Conservation (phyloP, 208 protist species). For the Angomonas deanei region DNA sequence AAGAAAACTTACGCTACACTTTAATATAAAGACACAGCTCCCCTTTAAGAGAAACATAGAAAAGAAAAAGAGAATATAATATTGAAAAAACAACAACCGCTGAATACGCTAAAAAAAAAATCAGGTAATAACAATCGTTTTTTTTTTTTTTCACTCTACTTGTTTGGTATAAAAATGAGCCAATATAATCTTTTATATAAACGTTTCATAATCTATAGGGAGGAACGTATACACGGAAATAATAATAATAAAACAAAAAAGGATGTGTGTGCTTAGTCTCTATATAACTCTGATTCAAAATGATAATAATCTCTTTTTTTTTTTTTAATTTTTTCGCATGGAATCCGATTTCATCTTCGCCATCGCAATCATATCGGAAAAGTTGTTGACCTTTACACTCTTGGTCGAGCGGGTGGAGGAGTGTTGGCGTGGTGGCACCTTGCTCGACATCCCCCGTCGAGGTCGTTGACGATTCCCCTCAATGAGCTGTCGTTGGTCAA, state of each 20-base stretch:
- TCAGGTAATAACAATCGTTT: not conserved
- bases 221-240: slow-evolving; percentile 3
- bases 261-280: not conserved
- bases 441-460: slow-evolving; percentile 7
- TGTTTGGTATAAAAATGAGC: not conserved
- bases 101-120: no score
- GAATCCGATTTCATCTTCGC: not conserved
- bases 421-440: not conserved
- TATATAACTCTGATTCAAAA: not conserved
- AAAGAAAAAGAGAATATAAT: not conserved
- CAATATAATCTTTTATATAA: not conserved
- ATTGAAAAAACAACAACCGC: not conserved
- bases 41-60: not conserved
- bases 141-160: not conserved
- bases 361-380: slow-evolving; percentile 6
- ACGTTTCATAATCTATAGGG: not conserved
- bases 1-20: not conserved
- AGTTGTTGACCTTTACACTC: not conserved
- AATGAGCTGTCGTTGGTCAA: slow-evolving; percentile 49
- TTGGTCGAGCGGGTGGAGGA: not conserved
- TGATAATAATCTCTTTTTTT: not conserved
- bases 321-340: no score
- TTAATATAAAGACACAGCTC: slow-evolving; percentile 1
- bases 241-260: slow-evolving; percentile 6
- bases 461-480: no score